Percentiles rank a stretch among this genome's conserved stretches.
Evolutionary conservation across 176 grass and related monocot genomes (phyloP).

Genomic region (barley (Hordeum vulgare)): MorexV3_pseudomolecules_assembly NC_058524.1:48751736-48752235

Average conservation of each 20-base stretch:
- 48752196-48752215: conserved; percentile 96
- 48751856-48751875: conserved; percentile 77
- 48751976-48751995: background rate
- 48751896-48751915: background rate
- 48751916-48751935: background rate
- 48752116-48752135: background rate
- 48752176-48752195: conserved; percentile 98
- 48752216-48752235: conserved; percentile 88
- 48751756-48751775: conserved; percentile 95
- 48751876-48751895: background rate
- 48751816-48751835: conserved; percentile 99
- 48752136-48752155: conserved; percentile 28
- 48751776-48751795: conserved; percentile 98
- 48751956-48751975: background rate
- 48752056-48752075: background rate
- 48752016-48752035: background rate
- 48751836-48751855: conserved; percentile 94
- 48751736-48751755: conserved; percentile 94
- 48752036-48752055: conserved; percentile 2
- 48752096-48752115: background rate
- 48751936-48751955: background rate
- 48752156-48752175: conserved; percentile 98
- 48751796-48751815: conserved; percentile 99
- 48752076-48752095: background rate
- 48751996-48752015: background rate